Evolutionary conservation across 371 early-diverging fungal species (phyloP).

Genomic region (Haplosporangium sp.): DNA sequence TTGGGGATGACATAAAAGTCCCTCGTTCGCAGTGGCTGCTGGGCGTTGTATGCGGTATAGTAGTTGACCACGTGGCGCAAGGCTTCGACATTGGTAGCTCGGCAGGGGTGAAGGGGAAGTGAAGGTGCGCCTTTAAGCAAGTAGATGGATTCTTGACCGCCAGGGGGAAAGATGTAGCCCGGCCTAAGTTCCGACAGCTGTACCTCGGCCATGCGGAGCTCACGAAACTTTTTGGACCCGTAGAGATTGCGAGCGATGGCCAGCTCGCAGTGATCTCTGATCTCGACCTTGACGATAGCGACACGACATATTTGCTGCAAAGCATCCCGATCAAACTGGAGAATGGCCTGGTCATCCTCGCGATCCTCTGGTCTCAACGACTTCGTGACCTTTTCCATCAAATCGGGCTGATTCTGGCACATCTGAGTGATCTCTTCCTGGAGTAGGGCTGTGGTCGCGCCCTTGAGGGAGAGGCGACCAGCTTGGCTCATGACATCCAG

Average conservation of each 20-base stretch:
- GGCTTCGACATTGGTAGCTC: slow-evolving; percentile 53
- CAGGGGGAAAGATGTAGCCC: slow-evolving; percentile 49
- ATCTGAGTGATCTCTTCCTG: slow-evolving; percentile 51
- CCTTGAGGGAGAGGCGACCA: slow-evolving; percentile 25
- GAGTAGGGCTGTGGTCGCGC: slow-evolving; percentile 36
- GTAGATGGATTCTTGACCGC: slow-evolving; percentile 53
- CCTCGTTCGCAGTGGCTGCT: slow-evolving; percentile 42
- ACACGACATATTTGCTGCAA: slow-evolving; percentile 50
- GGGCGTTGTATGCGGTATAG: slow-evolving; percentile 51
- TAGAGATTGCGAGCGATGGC: slow-evolving; percentile 51
- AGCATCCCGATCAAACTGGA: slow-evolving; percentile 51
- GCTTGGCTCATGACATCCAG: slow-evolving; percentile 52
- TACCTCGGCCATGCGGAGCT: slow-evolving; percentile 51
- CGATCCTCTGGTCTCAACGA: slow-evolving; percentile 43
- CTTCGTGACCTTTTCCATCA: slow-evolving; percentile 45
- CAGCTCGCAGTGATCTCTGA: slow-evolving; percentile 51
- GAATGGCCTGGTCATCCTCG: slow-evolving; percentile 53
- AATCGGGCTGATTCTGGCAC: slow-evolving; percentile 51
- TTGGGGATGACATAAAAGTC: slow-evolving; percentile 43
- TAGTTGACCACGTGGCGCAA: slow-evolving; percentile 53
- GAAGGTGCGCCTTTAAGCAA: slow-evolving; percentile 53
- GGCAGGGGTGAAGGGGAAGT: slow-evolving; percentile 48
- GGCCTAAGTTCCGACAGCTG: slow-evolving; percentile 45
- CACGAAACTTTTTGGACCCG: slow-evolving; percentile 53
- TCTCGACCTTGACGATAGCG: slow-evolving; percentile 44